Percentiles rank a stretch among this genome's conserved stretches.
Conservation (phyloP, 2,329 filamentous ascomycete genomes). For the Cladosporium colombiae region DNA sequence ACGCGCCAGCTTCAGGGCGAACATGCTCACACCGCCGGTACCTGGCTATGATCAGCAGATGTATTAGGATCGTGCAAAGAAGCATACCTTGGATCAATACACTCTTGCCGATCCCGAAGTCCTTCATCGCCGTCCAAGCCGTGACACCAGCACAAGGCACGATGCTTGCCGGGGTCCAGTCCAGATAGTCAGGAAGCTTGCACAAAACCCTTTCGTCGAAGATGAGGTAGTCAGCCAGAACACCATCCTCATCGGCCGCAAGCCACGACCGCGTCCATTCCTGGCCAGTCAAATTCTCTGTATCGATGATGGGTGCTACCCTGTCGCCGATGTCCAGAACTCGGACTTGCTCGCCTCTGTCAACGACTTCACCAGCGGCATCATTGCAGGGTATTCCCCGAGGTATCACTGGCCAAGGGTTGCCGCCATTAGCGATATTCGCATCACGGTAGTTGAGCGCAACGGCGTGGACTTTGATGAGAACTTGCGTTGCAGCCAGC, state of each 20-base stretch:
- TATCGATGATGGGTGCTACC: conserved; percentile 41
- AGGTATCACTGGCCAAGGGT: conserved; percentile 34
- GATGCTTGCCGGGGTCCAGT: conserved; percentile 40
- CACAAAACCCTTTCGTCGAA: conserved; percentile 43
- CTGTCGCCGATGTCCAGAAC: conserved; percentile 27
- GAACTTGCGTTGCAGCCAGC: conserved; percentile 25
- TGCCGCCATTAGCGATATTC: conserved; percentile 37
- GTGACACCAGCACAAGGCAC: conserved; percentile 50
- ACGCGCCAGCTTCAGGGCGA: conserved; percentile 34
- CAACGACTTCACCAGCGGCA: conserved; percentile 35
- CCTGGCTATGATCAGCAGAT: not conserved
- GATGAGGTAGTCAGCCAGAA: conserved; percentile 45
- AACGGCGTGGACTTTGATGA: conserved; percentile 34
- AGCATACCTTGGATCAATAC: conserved; percentile 46
- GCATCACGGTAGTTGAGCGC: conserved; percentile 38
- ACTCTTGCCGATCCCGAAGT: conserved; percentile 3
- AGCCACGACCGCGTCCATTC: conserved; percentile 45
- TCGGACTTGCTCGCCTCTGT: conserved; percentile 26
- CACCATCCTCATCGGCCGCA: conserved; percentile 48
- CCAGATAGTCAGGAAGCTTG: conserved; percentile 42
- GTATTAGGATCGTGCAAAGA: conserved; percentile 25
- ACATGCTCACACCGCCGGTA: conserved; percentile 31
- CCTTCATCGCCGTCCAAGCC: conserved; percentile 40
- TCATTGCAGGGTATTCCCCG: conserved; percentile 37
- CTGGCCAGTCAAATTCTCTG: conserved; percentile 43